Evolutionary conservation across 106 monocot species (phyloP), one percentile per base, ranked within the genome.

Genomic region (Triglochin maritima): DNA sequence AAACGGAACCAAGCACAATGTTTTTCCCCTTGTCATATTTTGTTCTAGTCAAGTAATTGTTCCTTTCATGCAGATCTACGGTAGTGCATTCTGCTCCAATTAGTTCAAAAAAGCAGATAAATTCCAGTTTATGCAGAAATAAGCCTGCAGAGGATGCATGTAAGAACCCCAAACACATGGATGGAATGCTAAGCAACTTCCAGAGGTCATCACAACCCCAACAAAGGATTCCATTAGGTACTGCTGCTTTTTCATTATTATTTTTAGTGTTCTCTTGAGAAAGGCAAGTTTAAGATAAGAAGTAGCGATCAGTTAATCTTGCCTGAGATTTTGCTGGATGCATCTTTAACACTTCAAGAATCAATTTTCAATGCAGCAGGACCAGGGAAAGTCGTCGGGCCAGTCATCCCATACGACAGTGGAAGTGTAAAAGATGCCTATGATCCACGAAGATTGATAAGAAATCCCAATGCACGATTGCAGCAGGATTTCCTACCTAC

Each of bases 331-430:
- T 52, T 4, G 4, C 0, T 13, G 11, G 41, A n/a, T 46, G 46
- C 9, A 0, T 1, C 57, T 49, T 49, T 50, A 44, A 47, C 45
- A 41, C 16, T 29, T n/a, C 46, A 2, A 11, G 7, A 29, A 29
- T 29, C 29, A 29, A 56, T 17, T 62, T 44, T 50, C n/a, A 41
- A 62, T 67, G 51, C 84, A 85, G 90, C 87, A 54, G 85, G 76
- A 61, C 85, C 81, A 4, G 90, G 90, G 49, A 94, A 87, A 75
- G 79, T 77, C 43, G 76, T 85, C n/a, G 89, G 87, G 5, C 82
- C 89, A 16, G 85, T 85, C 8, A 65, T 85, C 57, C 78, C 87
- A 4, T 83, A 74, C 51, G 90, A 95, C 47, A 83, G 78, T 59
- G 69, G 75, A 12, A 66, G 62, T 47, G 14, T 77, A 2, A 74